Evolutionary conservation across 179 eudicot genomes (phyloP).

Genomic region (Vitellaria paradoxa): DNA sequence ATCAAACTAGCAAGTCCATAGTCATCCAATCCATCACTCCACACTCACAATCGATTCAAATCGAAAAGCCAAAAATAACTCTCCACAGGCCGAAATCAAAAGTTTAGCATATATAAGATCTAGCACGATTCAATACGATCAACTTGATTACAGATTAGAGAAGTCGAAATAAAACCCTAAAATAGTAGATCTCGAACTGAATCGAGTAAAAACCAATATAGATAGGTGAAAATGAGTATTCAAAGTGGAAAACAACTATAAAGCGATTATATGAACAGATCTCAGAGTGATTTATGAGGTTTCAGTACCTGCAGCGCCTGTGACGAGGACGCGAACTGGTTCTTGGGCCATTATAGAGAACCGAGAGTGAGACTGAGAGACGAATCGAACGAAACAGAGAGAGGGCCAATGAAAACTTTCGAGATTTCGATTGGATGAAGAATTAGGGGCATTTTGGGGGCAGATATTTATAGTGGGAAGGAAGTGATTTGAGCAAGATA

Average conservation of each 20-base stretch:
- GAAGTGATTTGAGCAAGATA: no score
- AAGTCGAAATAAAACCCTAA: not conserved
- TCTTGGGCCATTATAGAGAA: conserved; percentile 55
- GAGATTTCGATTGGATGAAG: not conserved
- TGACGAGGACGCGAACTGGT: conserved; percentile 72
- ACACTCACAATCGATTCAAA: not conserved
- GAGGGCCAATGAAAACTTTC: no score
- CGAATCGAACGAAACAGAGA: not conserved
- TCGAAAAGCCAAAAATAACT: not conserved
- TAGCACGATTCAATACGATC: not conserved
- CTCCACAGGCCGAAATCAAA: no score
- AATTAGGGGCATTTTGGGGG: no score
- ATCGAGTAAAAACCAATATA: not conserved
- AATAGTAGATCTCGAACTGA: not conserved
- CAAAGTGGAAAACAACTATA: not conserved
- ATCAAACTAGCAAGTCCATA: not conserved
- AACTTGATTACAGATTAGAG: not conserved
- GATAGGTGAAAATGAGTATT: not conserved
- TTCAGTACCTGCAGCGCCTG: conserved; percentile 71
- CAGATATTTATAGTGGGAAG: no score
- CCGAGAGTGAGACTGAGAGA: not conserved
- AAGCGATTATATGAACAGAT: not conserved
- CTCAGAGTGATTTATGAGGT: not conserved
- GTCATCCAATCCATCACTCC: not conserved
- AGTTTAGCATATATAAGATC: not conserved